Evolutionary conservation across 2,329 filamentous ascomycete genomes (phyloP), one percentile per base, ranked within the genome.

Genomic region (Blastomyces emzantsi): DNA sequence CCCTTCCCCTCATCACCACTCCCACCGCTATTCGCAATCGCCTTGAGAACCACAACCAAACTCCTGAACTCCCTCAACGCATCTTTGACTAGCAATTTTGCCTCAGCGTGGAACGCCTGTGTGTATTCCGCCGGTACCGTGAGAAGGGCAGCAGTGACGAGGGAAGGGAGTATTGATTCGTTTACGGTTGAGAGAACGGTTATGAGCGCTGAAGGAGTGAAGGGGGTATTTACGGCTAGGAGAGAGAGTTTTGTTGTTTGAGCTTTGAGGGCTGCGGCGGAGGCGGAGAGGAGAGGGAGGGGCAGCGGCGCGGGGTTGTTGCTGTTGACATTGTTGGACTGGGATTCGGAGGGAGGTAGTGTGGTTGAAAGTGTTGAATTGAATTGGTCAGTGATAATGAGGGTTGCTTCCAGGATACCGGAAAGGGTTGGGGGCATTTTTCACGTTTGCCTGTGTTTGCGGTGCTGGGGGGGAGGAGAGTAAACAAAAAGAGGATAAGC

Each of bases 221-320:
- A 95, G 0, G 93, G 92, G 22, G 90, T 84, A 71, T 90, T 96
- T 71, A 95, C 89, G 1, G 94, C 84, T 15, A 97, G 83, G 0
- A 97, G 86, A 0, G 90, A 93, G 33, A 97, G 82, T 67, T 96
- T 96, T 6, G 92, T 96, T 1, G 87, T 85, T 72, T 97, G 91
- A 0, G 92, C 90, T 73, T 85, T 87, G 64, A 96, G 85, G 5
- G 95, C 81, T 33, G 82, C 84, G 0, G 90, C 84, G 0, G 89
- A 83, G 70, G 92, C 88, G 69, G 84, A 83, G 43, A 92, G 85
- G 64, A 93, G 82, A 17, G 85, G 78, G 30, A 96, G 82, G 74
- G 62, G 75, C 49, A 75, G 74, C 47, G 75, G 74, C 45, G 64
- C 55, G 33, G 67, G 56, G 36, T 58, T 60, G 22, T 36, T 30